Evolutionary conservation across 345 rosid species (phyloP).

Genomic region (Nasturtium officinale): DNA sequence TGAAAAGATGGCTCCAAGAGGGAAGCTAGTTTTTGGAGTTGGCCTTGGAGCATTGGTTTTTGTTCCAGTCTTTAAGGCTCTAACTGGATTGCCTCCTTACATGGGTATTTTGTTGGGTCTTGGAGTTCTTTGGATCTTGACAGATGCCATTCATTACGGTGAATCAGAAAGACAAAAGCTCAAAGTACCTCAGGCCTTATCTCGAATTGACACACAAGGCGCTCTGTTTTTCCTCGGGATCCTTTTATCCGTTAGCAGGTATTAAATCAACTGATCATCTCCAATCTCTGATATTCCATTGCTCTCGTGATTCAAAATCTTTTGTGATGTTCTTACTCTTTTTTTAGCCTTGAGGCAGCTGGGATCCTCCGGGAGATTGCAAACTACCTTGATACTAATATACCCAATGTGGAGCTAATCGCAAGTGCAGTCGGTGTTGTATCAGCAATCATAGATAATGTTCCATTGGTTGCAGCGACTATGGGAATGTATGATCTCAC

Average conservation of each 20-base stretch:
- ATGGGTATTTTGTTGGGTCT: conserved; percentile 95
- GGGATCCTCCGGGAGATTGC: conserved; percentile 89
- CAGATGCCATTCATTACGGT: conserved; percentile 94
- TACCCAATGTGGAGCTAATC: conserved; percentile 70
- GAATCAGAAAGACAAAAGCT: conserved; percentile 87
- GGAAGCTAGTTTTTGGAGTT: conserved; percentile 77
- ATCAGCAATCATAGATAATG: conserved; percentile 90
- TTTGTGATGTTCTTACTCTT: conserved; percentile 2
- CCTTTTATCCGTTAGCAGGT: conserved; percentile 93
- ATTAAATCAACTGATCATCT: conserved; percentile 23
- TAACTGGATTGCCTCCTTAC: conserved; percentile 95
- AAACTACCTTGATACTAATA: conserved; percentile 86
- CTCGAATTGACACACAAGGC: conserved; percentile 92
- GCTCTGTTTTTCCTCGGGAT: conserved; percentile 94
- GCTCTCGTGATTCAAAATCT: not conserved
- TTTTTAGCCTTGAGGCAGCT: conserved; percentile 83
- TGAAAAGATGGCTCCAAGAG: conserved; percentile 95
- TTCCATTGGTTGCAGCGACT: conserved; percentile 92
- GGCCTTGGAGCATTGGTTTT: conserved; percentile 87
- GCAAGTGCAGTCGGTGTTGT: conserved; percentile 84
- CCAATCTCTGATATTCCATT: not conserved
- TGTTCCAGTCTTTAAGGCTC: conserved; percentile 90
- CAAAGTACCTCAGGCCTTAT: conserved; percentile 95
- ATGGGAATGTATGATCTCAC: conserved; percentile 97
- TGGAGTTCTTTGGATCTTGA: conserved; percentile 96